Evolutionary conservation across 768 basidiomycete genomes (phyloP), one percentile per base, ranked within the genome.

Genomic region (Fistulinella prunicolor): DNA sequence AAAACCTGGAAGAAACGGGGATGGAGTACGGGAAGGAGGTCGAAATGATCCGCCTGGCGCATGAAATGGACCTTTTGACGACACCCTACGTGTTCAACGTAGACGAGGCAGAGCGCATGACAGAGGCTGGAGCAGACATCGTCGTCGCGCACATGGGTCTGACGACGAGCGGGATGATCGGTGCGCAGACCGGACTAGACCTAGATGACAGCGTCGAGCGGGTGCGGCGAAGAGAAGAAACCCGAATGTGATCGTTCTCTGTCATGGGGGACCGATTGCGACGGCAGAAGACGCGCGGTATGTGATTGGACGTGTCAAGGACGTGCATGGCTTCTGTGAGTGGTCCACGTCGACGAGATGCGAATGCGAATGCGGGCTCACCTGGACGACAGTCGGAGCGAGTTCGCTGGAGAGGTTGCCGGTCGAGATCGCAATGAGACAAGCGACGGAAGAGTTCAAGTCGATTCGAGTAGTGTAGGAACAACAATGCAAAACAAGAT

Each of bases 401-500:
- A n/a, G n/a, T n/a, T n/a, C n/a, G n/a, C n/a, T n/a, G n/a, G n/a
- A n/a, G n/a, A n/a, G n/a, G n/a, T n/a, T n/a, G n/a, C n/a, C n/a
- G n/a, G n/a, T n/a, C n/a, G n/a, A n/a, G n/a, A n/a, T n/a, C n/a
- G n/a, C n/a, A n/a, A n/a, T n/a, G n/a, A n/a, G n/a, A n/a, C n/a
- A n/a, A n/a, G n/a, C n/a, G n/a, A n/a, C n/a, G n/a, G n/a, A n/a
- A n/a, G n/a, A n/a, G n/a, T n/a, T n/a, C n/a, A n/a, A n/a, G n/a
- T n/a, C n/a, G 28, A 28, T 28, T 28, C 12, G 28, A 28, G 6
- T 28, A 44, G 13, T 30, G 22, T 24, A 42, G 40, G 20, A 40
- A 63, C 58, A 67, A 67, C 63, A 65, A 58, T 17, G 5, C 67
- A 69, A 57, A 69, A 67, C 63, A 69, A 57, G 53, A 59, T 58